Evolutionary conservation across 257 asterid genomes (phyloP).

Genomic region (Cynanchum wilfordii): DNA sequence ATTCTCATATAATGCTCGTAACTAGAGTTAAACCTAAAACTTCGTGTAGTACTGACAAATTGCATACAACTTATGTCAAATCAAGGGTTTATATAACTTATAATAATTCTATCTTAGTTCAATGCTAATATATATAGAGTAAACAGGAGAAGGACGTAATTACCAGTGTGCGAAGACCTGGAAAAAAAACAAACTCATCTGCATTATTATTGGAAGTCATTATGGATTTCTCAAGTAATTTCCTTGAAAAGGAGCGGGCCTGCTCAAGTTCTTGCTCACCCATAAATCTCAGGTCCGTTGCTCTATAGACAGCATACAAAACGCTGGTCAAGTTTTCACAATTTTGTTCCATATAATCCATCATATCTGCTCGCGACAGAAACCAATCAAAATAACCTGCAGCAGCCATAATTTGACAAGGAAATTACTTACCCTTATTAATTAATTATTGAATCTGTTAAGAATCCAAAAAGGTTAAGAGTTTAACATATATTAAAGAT

Average conservation of each 20-base stretch:
- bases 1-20: too few relatives aligned
- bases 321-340: conserved; percentile 21
- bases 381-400: conserved; percentile 60
- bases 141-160: neutral
- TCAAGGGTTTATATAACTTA: too few relatives aligned
- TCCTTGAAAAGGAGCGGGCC: conserved; percentile 34
- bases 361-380: conserved; percentile 22
- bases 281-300: conserved; percentile 40
- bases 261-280: conserved; percentile 40
- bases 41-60: too few relatives aligned
- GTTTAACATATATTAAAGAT: too few relatives aligned
- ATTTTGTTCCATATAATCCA: conserved; percentile 31
- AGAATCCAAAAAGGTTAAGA: too few relatives aligned
- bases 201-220: neutral
- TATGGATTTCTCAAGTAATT: conserved; percentile 26
- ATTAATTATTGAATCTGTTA: too few relatives aligned
- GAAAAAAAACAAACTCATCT: conserved; percentile 23
- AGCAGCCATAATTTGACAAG: neutral
- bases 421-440: too few relatives aligned
- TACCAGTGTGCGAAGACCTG: conserved; percentile 40
- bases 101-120: too few relatives aligned
- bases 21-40: too few relatives aligned
- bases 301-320: conserved; percentile 43
- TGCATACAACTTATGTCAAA: too few relatives aligned
- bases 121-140: too few relatives aligned